Base-by-base conservation (phyloP, 768 basidiomycete genomes). In the Rhizopogon rudus region DNA sequence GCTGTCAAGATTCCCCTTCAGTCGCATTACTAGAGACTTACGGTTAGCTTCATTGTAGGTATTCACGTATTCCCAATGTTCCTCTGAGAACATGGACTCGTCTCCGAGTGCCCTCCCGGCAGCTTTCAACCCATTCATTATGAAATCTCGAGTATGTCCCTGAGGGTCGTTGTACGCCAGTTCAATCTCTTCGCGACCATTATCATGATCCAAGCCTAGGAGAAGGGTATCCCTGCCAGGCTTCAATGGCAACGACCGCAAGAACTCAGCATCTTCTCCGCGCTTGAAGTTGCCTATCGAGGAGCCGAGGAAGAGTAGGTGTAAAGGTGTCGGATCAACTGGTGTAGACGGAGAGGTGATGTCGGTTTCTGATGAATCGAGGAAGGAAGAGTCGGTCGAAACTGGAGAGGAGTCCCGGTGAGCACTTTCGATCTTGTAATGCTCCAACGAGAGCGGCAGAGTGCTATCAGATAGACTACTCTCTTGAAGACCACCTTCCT, bases 221-320 rank as follows among this genome's bases (percentile, higher is more conserved):
- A 98, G 73, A 7, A 98, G 76, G 0, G 91, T 96, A 67, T 97
- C 95, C 2, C 84, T 86, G 6, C 85, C 81, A 9, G 88, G 73
- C 13, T 87, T 83, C 25, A 98, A 75, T 4, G 94, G 94, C 29
- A 98, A 73, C 2, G 83, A 82, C 6, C 77, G 77, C 50, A 99
- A 80, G 71, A 99, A 98, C 0, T 77, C 70, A 0, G 77, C 79
- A 8, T 87, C 89, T 22, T 80, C 87, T 5, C 75, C 74, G 12
- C 93, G 81, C 5, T 76, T 63, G 68, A 98, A 98, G 74, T 98
- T 98, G 6, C 95, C 97, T 6, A 98, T 67, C 0, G 92, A 91
- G 0, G 91, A 94, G 0, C 96, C 97, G 16, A 98, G 75, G 75
- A 97, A 98, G 57, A 98, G 75, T 52, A 98, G 74, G 64, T 97